phyloP scores from a whole-genome alignment of 768 basidiomycete species.

The Boletellus emodensis region DNA sequence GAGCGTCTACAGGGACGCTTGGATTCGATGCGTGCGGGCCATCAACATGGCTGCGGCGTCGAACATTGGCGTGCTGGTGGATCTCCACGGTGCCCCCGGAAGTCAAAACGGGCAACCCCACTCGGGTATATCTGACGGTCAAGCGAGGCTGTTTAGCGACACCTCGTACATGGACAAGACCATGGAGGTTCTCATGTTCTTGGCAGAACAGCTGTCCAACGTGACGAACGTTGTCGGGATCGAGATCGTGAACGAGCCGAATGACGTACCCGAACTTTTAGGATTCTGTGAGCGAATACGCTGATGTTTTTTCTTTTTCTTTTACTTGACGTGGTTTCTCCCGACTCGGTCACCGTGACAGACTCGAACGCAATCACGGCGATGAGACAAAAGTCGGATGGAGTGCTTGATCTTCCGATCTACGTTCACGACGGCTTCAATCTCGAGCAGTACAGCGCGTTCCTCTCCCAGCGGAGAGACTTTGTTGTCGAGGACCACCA shows the following conservation, averaged over 20 bases:
- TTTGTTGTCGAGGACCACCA: conserved; percentile 76
- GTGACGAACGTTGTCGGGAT: conserved; percentile 55
- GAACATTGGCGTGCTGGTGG: conserved; percentile 49
- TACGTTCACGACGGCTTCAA: conserved; percentile 73
- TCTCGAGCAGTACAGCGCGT: conserved; percentile 33
- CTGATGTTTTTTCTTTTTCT: too few relatives aligned
- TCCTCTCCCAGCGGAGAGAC: conserved; percentile 46
- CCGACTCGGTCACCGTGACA: not conserved
- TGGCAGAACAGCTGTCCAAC: conserved; percentile 30
- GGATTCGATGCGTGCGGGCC: conserved; percentile 33
- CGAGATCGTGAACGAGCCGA: conserved; percentile 54
- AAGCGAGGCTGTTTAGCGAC: conserved; percentile 36
- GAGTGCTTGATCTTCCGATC: conserved; percentile 46
- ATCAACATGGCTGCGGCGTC: conserved; percentile 39
- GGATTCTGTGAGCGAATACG: conserved; percentile 30
- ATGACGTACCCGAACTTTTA: conserved; percentile 43
- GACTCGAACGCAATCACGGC: conserved; percentile 21
- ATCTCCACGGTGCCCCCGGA: conserved; percentile 52
- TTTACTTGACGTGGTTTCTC: not conserved
- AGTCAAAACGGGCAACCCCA: conserved; percentile 40
- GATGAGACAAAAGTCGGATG: conserved; percentile 14
- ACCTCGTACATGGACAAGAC: conserved; percentile 37
- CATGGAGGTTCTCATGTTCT: conserved; percentile 38
- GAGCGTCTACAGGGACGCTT: conserved; percentile 44
- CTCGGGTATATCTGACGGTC: conserved; percentile 37